Evolutionary conservation across 2,329 filamentous ascomycete genomes (phyloP), one percentile per base, ranked within the genome.

Genomic region (Arthrobotrys pseudoclavata): DNA sequence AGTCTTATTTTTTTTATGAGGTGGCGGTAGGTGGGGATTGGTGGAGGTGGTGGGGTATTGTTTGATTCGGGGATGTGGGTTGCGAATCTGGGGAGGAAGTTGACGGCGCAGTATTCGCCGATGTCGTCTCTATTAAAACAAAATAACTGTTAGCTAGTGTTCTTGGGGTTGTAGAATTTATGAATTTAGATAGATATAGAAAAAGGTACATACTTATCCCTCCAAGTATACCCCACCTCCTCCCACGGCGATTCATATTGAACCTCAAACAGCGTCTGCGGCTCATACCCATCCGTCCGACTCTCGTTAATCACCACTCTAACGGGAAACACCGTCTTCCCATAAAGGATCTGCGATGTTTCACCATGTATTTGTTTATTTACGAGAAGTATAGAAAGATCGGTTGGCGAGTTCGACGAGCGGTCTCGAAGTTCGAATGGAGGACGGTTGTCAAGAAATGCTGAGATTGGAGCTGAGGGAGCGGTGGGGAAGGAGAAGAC

Each of bases 311-410:
- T 50, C 7, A 52, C 26, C 7, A 70, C 29, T 22, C 20, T 29
- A 4, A 72, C 12, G 3, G 20, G 48, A 13, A 72, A 72, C 2
- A 60, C 37, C n/a, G 52, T 72, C 12, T 66, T 22, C 1, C 55
- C 50, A 12, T 66, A 72, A 7, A 72, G 40, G 2, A 72, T 15
- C 26, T 40, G 29, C 1, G 60, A 53, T 4, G 69, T 37, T 48
- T 72, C 69, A 5, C 48, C 69, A 45, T 72, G 69, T 26, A 64
- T 40, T 47, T 72, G 69, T 10, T 64, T 55, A 47, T 72, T 72
- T 20, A 72, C 48, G 6, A 34, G 34, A 4, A 72, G 40, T 5
- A 72, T 48, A n/a, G 69, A 29, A 31, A 66, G 48, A 34, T 57
- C 47, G 7, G 61, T 20, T 7, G 47, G 20, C 20, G 10, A 55